Evolutionary conservation across 1,139 yeast genomes (phyloP), one percentile per base, ranked within the genome.

Genomic region (Pichia norvegensis): DNA sequence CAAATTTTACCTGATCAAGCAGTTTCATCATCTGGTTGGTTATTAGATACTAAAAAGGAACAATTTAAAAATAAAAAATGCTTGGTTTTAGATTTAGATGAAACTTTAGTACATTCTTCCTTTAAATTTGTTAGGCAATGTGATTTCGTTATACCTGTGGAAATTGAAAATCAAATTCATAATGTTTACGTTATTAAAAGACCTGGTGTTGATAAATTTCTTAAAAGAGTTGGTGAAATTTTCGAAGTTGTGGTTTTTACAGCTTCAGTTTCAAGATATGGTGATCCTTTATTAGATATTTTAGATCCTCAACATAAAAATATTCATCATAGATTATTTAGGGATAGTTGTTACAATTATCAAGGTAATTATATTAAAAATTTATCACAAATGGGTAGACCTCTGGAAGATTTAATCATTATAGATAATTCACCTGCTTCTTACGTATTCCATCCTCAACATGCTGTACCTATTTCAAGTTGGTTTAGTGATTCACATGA

Each of bases 401-500:
- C 97, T 1, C 70, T 94, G 52, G 69, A 75, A 50, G 95, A 90
- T 55, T 72, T 85, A 40, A 88, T 92, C 48, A 94, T 92, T 55
- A 81, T 92, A 55, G 99, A 92, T 69, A 92, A 92, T 66, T 88
- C 97, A 2, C 98, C 99, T 2, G 95, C 97, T 7, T 86, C 96
- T 14, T 92, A 94, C 65, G 81, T 90, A 47, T 86, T 92, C 72
- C 98, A 92, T 63, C 98, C 98, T 22, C 95, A 87, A 62, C 97
- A 92, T 68, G 95, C 97, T 14, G 84, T 94, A 38, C 99, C 99
- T n/a, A 86, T 92, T 31, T 86, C 96, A 53, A 81, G 94, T 64
- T 92, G 99, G 99, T 92, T 94, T 70, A 86, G 96, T 56, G 99
- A 92, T 67, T 81, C 94, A 37, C 98, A 92, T 64, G 99, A 92